Evolutionary conservation across 2,329 filamentous ascomycete species (phyloP).

Genomic region (Leptographium flavum): DNA sequence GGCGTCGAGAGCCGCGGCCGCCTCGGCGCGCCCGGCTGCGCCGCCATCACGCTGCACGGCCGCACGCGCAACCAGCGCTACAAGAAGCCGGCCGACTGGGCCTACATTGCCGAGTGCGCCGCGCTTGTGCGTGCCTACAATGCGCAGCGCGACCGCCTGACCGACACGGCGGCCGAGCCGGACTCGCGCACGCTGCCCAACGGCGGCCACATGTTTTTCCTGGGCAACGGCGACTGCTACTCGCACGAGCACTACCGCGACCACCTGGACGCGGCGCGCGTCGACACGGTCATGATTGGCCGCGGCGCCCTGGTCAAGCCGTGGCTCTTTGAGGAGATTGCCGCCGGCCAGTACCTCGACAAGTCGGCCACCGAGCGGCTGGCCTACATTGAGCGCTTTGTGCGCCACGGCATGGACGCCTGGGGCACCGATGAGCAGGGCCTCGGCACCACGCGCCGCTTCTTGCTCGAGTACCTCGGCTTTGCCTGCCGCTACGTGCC

Average conservation of each 20-base stretch:
- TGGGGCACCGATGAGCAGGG: constrained; percentile 96
- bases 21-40: constrained; percentile 67
- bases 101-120: constrained; percentile 82
- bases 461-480: constrained; percentile 90
- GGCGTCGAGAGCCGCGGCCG: constrained; percentile 55
- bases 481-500: constrained; percentile 89
- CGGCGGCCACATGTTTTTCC: constrained; percentile 59
- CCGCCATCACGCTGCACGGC: constrained; percentile 91
- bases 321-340: constrained; percentile 96
- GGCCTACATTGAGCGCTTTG: constrained; percentile 75
- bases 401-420: constrained; percentile 75
- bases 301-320: constrained; percentile 93
- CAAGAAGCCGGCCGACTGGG: constrained; percentile 84
- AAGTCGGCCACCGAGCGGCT: constrained; percentile 84
- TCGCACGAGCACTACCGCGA: constrained; percentile 79
- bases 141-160: constrained; percentile 45
- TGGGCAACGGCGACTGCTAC: constrained; percentile 94
- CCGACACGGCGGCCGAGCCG: constrained; percentile 65
- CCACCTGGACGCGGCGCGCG: constrained; percentile 60
- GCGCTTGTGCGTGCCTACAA: constrained; percentile 72
- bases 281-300: constrained; percentile 95
- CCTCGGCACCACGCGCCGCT: constrained; percentile 77
- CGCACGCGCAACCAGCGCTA: constrained; percentile 90
- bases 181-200: constrained; percentile 60
- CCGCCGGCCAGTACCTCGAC: constrained; percentile 82